A percentile compares a stretch with the other conserved stretches of the same genome.
Conservation (phyloP, 345 rosid genomes). For the Eucalyptus pauciflora region DNA sequence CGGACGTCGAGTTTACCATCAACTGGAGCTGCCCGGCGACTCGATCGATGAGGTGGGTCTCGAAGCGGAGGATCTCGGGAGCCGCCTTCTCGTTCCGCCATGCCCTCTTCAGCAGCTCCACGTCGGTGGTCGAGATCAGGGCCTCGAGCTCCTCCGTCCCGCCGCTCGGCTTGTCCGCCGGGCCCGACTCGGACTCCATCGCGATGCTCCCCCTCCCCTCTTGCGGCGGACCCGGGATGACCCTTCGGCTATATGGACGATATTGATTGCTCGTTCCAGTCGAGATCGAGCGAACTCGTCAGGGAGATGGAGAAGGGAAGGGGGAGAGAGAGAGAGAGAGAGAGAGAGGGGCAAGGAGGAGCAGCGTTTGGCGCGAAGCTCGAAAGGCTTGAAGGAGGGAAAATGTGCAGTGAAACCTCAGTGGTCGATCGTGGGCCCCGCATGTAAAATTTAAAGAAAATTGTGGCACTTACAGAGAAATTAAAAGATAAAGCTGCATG, state of each 20-base stretch:
- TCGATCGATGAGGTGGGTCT: conserved; percentile 39
- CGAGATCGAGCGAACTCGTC: neutral
- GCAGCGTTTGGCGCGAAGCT: neutral
- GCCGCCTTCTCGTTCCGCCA: conserved; percentile 97
- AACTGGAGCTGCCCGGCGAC: conserved; percentile 49
- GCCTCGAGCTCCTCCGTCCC: conserved; percentile 43
- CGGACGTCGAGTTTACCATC: conserved; percentile 15
- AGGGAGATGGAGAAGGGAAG: neutral
- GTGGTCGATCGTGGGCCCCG: neutral
- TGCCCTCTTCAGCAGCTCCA: conserved; percentile 51
- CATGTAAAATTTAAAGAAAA: neutral
- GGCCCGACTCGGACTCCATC: conserved; percentile 13
- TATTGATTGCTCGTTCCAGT: neutral
- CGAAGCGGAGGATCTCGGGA: conserved; percentile 71
- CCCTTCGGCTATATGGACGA: neutral
- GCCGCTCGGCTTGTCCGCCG: neutral
- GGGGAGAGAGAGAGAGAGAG: neutral
- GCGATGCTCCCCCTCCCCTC: neutral
- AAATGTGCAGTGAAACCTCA: neutral
- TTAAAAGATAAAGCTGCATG: neutral
- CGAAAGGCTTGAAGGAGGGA: neutral
- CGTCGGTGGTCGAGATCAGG: conserved; percentile 51
- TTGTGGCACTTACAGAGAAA: too few species aligned
- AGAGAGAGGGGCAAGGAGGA: neutral
- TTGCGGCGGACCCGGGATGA: neutral